Evolutionary conservation across 148 eudicot species (phyloP), one percentile per base, ranked within the genome.

Genomic region (Gaultheria prostrata): DNA sequence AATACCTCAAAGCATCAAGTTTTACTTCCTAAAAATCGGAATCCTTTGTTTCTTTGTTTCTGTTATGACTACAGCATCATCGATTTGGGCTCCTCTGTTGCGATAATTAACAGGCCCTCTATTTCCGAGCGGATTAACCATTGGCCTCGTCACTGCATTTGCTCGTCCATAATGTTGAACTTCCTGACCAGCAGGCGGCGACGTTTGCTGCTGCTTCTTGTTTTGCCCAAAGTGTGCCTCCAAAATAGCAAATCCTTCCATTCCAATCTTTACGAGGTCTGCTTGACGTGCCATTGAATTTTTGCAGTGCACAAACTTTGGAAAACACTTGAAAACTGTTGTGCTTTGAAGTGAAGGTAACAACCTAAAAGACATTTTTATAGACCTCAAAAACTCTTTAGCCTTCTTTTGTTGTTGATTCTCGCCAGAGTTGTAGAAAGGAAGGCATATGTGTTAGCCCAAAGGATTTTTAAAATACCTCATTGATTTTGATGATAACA

Each of bases 231-330:
- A 69, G 35, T 49, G 30, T 10, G 71, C 82, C 1, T 81, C 84
- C 45, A 76, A 49, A 65, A 76, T 46, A 20, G 32, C 17, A 28
- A 69, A 81, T 26, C 84, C 65, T 24, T 85, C 87, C 43, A 4
- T 39, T 39, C 43, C 43, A 39, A 39, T 39, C 43, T 4, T 39
- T 35, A 65, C 48, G 26, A 77, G 76, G 18, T 35, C 69, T 11
- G 74, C 84, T 45, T 85, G 56, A 48, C 78, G 17, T 77, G 82
- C 33, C 83, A 77, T 85, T 2, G 10, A 20, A 17, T 18, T 78
- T 53, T 39, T 17, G 45, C 39, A 50, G 24, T 21, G 24, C 72
- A 15, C 46, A 48, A 24, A 78, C 56, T 82, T 74, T 76, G 50
- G 20, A 71, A 15, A 32, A 33, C 46, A 71, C 45, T 50, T 20